Base-by-base conservation (phyloP, 108 stramenopile genomes). In the Discostella stelligeroides region DNA sequence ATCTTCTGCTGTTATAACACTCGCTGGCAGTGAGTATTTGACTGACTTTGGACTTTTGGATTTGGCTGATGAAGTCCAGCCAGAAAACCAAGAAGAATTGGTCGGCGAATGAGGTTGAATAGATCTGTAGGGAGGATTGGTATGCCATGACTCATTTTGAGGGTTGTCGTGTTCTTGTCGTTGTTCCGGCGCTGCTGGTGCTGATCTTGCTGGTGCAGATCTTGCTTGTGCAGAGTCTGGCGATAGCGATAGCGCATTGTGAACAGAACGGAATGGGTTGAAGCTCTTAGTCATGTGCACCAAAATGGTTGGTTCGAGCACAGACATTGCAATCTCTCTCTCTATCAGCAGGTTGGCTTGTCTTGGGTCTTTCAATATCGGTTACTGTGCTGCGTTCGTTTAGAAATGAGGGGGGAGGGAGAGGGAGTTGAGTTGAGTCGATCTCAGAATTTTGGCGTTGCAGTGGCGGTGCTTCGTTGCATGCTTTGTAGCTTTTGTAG, bases 61-160 rank as follows among this genome's bases (percentile, higher is more conserved):
- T n/a, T 54, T 58, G 4, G 60, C 46, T 14, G 78, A 12, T 66
- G 66, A n/a, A 34, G 70, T 57, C 78, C 70, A 79, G 15, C 70
- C 45, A 1, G n/a, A n/a, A 1, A 79, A 68, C 78, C 78, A 79
- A 28, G 78, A 47, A 70, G n/a, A n/a, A n/a, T n/a, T n/a, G n/a
- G n/a, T n/a, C n/a, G n/a, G n/a, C n/a, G n/a, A n/a, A 25, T 55
- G 4, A 29, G 51, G 11, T 23, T 61, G 49, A n/a, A 61, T 61
- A 48, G 37, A 6, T 45, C 38, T 37, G n/a, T 58, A 47, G 12
- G 60, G 61, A 50, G 38, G 21, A 48, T 65, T 58, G 13, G 72
- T 43, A 48, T 66, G 66, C 75, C 66, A 64, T 20, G 65, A 57
- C 46, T 66, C 73, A 51, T 63, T 61, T 21, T 39, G 23, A 25